Conservation (phyloP, 495 filamentous ascomycete genomes). For the Coniosporium apollinis region DNA sequence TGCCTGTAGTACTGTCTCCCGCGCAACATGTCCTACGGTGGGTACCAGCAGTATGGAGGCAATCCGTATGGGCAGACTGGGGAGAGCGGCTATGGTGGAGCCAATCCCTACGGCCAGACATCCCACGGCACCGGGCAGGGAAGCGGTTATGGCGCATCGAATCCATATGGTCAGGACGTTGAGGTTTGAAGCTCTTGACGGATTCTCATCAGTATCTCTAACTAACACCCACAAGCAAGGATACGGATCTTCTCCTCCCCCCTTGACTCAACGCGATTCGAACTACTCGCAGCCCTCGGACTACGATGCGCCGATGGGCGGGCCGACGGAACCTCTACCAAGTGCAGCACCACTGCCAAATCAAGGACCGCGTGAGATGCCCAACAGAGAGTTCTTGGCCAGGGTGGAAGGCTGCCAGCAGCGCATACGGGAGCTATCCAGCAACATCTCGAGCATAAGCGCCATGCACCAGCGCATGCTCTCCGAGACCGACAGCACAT, state of each 20-base stretch:
- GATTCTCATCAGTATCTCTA: constrained; percentile 8
- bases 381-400: constrained; percentile 39
- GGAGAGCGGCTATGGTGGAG: constrained; percentile 10
- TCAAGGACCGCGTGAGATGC: constrained; percentile 10
- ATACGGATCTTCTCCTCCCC: constrained; percentile 12
- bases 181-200: constrained; percentile 1
- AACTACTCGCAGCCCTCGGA: constrained; percentile 14
- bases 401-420: constrained; percentile 39
- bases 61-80: constrained; percentile 11
- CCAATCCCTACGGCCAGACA: constrained; percentile 31
- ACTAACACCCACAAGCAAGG: constrained; percentile 7
- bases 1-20: too few species aligned
- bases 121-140: too few species aligned
- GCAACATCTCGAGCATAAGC: constrained; percentile 38
- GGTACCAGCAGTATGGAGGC: constrained; percentile 12
- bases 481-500: constrained; percentile 33
- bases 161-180: constrained; percentile 17
- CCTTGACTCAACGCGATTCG: constrained; percentile 14
- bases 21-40: constrained; percentile 12
- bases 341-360: constrained; percentile 1
- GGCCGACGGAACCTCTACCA: too few species aligned
- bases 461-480: constrained; percentile 44
- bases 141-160: constrained; percentile 27
- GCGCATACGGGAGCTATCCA: constrained; percentile 38
- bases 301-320: too few species aligned